Percentiles rank a stretch among this genome's conserved stretches.
These are phyloP conservation scores for Mycosphaerelloides madeirae DNA, from an alignment of 2,329 filamentous ascomycete species.

Conservation along the genomic window DNA sequence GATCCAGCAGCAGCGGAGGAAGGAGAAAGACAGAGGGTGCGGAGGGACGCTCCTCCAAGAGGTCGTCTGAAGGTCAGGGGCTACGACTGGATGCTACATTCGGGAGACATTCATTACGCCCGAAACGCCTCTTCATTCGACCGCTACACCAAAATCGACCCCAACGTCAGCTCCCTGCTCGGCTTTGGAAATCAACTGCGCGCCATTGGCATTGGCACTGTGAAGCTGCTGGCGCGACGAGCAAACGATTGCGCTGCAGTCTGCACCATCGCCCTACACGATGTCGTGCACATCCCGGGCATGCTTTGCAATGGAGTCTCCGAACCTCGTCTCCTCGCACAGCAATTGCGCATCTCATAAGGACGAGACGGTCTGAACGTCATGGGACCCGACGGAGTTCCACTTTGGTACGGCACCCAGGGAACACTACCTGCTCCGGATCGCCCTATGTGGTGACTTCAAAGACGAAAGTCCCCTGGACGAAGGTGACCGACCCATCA, in stretches of 20 bases:
- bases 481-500: neutral
- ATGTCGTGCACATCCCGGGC: slow-evolving; percentile 6
- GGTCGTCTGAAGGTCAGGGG: neutral
- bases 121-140: slow-evolving; percentile 2
- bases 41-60: neutral
- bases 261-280: slow-evolving; percentile 2
- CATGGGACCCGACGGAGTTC: neutral
- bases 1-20: neutral
- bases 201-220: slow-evolving; percentile 4
- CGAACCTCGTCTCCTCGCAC: neutral
- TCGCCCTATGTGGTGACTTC: neutral
- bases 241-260: slow-evolving; percentile 1
- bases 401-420: neutral
- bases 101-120: slow-evolving; percentile 7
- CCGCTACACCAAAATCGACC: slow-evolving; percentile 6
- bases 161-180: neutral
- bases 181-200: neutral
- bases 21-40: neutral
- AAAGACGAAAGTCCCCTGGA: neutral
- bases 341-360: neutral
- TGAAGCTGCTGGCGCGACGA: slow-evolving; percentile 1
- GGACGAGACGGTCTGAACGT: neutral
- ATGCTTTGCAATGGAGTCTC: slow-evolving; percentile 10
- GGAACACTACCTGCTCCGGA: neutral
- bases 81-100: slow-evolving; percentile 6